Evolutionary conservation across 192 early-diverging fungal species (phyloP), one percentile per base, ranked within the genome.

Genomic region (Umbelopsis ramanniana): DNA sequence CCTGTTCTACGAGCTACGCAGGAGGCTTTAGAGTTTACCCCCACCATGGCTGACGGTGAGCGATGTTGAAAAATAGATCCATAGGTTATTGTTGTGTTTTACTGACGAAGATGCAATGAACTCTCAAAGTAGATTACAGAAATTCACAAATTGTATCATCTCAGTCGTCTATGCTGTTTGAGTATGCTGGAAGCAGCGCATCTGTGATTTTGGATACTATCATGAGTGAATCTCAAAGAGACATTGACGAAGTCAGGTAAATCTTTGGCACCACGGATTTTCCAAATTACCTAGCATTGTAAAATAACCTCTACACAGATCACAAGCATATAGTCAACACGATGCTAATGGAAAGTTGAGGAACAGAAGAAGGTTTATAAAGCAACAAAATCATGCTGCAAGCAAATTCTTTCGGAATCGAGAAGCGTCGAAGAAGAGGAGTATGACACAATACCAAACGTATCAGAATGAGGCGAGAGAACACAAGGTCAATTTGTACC

Each of bases 401-500:
- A 52, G 47, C 9, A 69, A 43, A 15, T 89, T 73, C 60, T 88
- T 80, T 71, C 81, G 79, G 2, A 73, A 78, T 22, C 75, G 76
- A 46, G 66, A 84, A n/a, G 89, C 87, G 26, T 69, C 67, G 15
- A 72, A 76, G 9, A 75, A 79, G 46, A 81, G 82, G 47, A 74
- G 71, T 19, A 48, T 82, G 17, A 40, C 29, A 12, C 68, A 68
- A 17, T 71, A 68, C 17, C 67, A 79, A 35, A 63, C 52, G 37
- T 33, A 68, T 10, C 81, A 89, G 57, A 89, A 87, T 60, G 68
- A 79, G 24, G 81, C 81, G 3, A 74, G 79, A 26, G 79, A 83
- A 2, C 81, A 84, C 22, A 88, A 81, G 21, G 89, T 93, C 0
- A 75, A 84, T 17, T 79, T 92, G 48, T 82, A 82, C 47, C 81